Evolutionary conservation across 1,284 basidiomycete genomes (phyloP), one percentile per base, ranked within the genome.

Genomic region (Ganoderma lucidum): DNA sequence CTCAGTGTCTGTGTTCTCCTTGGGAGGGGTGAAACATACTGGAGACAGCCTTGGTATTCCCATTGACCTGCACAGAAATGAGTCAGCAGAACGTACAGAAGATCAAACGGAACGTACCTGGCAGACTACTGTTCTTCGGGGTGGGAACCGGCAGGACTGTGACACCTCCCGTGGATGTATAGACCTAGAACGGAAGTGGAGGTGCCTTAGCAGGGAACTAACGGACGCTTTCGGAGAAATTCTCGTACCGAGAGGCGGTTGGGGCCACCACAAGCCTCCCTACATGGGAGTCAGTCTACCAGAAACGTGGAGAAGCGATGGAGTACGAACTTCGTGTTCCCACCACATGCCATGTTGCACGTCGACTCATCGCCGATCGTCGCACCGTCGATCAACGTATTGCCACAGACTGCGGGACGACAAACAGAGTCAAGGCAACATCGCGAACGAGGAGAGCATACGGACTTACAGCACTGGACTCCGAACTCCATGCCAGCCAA

Each of bases 311-410:
- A 15, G 44, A 62, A 60, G 37, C 62, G 39, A 69, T 63, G 44
- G 15, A 12, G 67, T 14, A 80, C 87, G 75, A 72, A 92, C 91
- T 85, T 83, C n/a, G 87, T 53, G 71, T 87, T 88, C 15, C 90
- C 92, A 37, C 84, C 85, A 71, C 92, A 94, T 3, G 81, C 85
- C 88, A 90, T 91, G 76, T 86, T 86, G 74, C 93, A 94, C 62
- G 85, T 85, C 30, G 82, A 78, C 0, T 85, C 85, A 0, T 79
- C 71, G 0, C 84, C 85, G n/a, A 76, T 51, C 1, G 83, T 84
- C 19, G 88, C 90, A 19, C 90, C 92, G 60, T 87, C 84, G 28
- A 90, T 82, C 48, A 93, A 76, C 30, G 81, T 79, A 70, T 89
- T 82, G 9, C 89, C 90, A 73, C 92, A 94, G 80, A 88, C 90